Evolutionary conservation across 2,329 filamentous ascomycete genomes (phyloP), one percentile per base, ranked within the genome.

Genomic region (Exophiala oligosperma): DNA sequence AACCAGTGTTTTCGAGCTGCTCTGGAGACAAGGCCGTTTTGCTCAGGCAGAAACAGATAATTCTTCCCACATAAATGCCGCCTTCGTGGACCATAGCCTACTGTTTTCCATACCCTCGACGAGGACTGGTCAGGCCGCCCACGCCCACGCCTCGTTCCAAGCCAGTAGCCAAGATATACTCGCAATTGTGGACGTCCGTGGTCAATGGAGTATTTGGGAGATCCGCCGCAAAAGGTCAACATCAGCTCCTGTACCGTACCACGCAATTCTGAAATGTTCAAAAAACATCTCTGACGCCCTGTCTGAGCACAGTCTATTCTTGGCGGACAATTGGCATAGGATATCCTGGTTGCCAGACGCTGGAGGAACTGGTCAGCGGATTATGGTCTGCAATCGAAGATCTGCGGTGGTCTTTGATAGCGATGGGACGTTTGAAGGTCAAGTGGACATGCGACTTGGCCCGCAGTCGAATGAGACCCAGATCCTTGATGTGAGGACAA

Each of bases 71-170:
- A n/a, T 11, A 4, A 24, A 12, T 23, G 37, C 23, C 8, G 21
- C 28, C 12, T 72, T 51, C 28, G 65, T 86, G 3, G 75, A 81
- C 55, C 69, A 77, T 1, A 78, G 79, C 56, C 74, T 75, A 2
- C 64, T 84, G 9, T 64, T 79, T 17, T 74, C 74, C 37, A 71
- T 84, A 38, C 64, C 69, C 1, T 68, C 69, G 12, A 67, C 71
- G 1, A 67, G 76, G 26, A 82, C 78, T 1, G 80, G 78, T 9
- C 77, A 75, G 0, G 67, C 69, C 29, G 63, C 77, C 2, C 82
- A 84, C 68, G 78, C 78, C 1, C 78, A 85, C 69, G 74, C 86
- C 9, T 69, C 77, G 5, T 86, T 87, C 69, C 85, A 86, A 65
- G 83, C 83, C 3, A 82, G 79, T 74, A 81, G 82, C 67, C 76